Evolutionary conservation across 768 basidiomycete genomes (phyloP).

Genomic region (Termitomyces sp.): DNA sequence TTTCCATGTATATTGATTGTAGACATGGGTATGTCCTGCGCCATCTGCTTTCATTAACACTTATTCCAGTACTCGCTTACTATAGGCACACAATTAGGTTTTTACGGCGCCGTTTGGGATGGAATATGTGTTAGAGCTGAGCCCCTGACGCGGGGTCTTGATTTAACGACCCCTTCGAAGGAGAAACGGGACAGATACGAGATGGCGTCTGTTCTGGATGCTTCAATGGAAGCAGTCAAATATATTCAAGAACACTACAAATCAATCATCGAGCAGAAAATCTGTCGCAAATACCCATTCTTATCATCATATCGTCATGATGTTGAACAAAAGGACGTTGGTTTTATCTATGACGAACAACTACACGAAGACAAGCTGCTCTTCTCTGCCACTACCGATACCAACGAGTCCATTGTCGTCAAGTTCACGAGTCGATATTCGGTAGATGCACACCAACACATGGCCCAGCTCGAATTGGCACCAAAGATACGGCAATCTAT

Average conservation of each 20-base stretch:
- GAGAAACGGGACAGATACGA: background rate
- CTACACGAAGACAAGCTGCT: background rate
- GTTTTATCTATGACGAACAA: background rate
- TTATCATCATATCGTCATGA: background rate
- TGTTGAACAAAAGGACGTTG: background rate
- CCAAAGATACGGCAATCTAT: background rate
- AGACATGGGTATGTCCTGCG: background rate
- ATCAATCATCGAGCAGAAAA: background rate
- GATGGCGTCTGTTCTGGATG: background rate
- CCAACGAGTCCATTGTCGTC: background rate
- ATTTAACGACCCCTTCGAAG: background rate
- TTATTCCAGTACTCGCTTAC: background rate
- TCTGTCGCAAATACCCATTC: background rate
- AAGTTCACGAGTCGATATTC: background rate
- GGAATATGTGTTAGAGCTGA: background rate
- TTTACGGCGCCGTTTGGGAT: background rate
- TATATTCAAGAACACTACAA: background rate
- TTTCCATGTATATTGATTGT: background rate
- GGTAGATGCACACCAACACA: background rate
- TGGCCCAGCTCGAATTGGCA: background rate
- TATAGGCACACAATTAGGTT: background rate
- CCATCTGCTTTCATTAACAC: background rate
- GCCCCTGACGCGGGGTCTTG: background rate
- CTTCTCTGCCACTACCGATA: background rate
- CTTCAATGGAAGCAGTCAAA: background rate